phyloP scores from a whole-genome alignment of 1,139 yeast species.

The Candida sp. region DNA sequence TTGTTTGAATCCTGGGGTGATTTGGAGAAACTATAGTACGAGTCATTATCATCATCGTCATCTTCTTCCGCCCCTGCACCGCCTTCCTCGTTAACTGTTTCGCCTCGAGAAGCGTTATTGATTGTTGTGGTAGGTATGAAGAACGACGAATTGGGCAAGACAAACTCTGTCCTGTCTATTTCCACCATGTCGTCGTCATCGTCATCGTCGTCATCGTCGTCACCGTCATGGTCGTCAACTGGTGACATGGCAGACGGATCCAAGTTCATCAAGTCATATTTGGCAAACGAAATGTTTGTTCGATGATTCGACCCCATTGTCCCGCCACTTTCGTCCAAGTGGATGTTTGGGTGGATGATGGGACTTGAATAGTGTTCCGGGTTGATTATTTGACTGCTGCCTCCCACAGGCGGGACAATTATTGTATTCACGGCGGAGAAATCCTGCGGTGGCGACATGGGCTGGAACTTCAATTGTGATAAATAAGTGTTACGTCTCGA shows the following conservation, averaged over 20 bases:
- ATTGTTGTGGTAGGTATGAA: conserved; percentile 2
- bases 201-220: conserved; percentile 10
- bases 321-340: neutral
- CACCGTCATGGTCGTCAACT: conserved; percentile 6
- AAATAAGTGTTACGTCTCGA: conserved; percentile 4
- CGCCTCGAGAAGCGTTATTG: conserved; percentile 3
- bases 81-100: conserved; percentile 14
- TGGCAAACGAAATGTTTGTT: conserved; percentile 9
- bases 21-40: conserved; percentile 3
- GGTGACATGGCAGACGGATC: conserved; percentile 14
- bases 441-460: conserved; percentile 10
- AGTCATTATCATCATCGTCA: neutral
- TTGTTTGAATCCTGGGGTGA: conserved; percentile 1
- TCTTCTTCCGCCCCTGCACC: neutral
- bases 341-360: conserved; percentile 16
- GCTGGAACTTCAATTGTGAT: conserved; percentile 8
- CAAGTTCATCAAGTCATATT: conserved; percentile 16
- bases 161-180: conserved; percentile 2
- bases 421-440: conserved; percentile 14
- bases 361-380: conserved; percentile 13
- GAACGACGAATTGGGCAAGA: conserved; percentile 8
- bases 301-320: neutral
- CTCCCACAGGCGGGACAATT: conserved; percentile 16
- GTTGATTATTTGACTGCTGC: conserved; percentile 6
- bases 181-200: conserved; percentile 7